A percentile compares a stretch with the other conserved stretches of the same genome.
Conservation (phyloP, 257 asterid species). For the Apocynum venetum region DNA sequence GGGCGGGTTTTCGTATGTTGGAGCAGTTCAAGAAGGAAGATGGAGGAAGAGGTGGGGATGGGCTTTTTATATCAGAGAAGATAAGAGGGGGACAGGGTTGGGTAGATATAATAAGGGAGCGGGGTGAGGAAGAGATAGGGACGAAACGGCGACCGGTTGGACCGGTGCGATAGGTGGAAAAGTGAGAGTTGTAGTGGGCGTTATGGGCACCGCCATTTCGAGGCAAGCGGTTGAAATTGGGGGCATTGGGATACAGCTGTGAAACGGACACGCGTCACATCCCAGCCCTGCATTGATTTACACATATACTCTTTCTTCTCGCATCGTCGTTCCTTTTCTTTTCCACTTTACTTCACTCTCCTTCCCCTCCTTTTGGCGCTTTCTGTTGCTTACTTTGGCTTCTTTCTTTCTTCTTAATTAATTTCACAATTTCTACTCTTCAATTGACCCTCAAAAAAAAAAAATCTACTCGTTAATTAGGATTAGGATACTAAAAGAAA, state of each 20-base stretch:
- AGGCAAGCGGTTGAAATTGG: slow-evolving; percentile 48
- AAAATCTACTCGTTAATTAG: too few species aligned
- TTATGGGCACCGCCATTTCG: slow-evolving; percentile 48
- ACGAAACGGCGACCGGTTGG: slow-evolving; percentile 27
- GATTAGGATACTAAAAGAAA: too few species aligned
- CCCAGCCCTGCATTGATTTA: slow-evolving; percentile 38
- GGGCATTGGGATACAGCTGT: slow-evolving; percentile 79
- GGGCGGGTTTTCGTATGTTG: neutral
- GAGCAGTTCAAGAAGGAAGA: neutral
- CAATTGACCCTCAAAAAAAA: too few species aligned
- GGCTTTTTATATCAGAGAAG: slow-evolving; percentile 20
- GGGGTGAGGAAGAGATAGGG: slow-evolving; percentile 20
- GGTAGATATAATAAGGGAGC: neutral
- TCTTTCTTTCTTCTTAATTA: neutral
- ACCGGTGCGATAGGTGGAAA: slow-evolving; percentile 10
- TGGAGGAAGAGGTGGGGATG: neutral
- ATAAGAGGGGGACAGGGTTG: neutral
- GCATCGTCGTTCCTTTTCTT: neutral
- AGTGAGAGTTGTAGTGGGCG: slow-evolving; percentile 32
- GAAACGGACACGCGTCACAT: slow-evolving; percentile 76
- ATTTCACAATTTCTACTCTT: too few species aligned
- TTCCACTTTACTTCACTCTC: slow-evolving; percentile 2
- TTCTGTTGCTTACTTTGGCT: neutral
- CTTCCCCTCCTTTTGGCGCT: neutral
- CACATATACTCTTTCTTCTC: slow-evolving; percentile 18